phyloP scores from a whole-genome alignment of 2,329 filamentous ascomycete genomes.

The Lojkania enalia region DNA sequence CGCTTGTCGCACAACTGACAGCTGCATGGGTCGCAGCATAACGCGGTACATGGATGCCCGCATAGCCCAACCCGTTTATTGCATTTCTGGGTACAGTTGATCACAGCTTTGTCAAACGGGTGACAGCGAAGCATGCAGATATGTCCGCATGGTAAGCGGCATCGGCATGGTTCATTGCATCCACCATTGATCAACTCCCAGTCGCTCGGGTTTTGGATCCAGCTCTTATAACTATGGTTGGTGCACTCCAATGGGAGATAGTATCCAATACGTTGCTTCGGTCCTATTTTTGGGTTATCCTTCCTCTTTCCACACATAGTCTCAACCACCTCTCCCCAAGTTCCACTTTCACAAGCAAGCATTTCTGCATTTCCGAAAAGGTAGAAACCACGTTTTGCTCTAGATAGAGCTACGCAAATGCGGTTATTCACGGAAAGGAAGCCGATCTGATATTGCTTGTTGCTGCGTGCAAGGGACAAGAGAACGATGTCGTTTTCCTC shows the following conservation, averaged over 20 bases:
- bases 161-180: constrained; percentile 31
- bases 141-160: constrained; percentile 38
- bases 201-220: constrained; percentile 49
- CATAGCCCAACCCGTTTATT: constrained; percentile 25
- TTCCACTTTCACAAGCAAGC: constrained; percentile 49
- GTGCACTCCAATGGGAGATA: constrained; percentile 66
- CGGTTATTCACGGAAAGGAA: constrained; percentile 71
- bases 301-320: constrained; percentile 49
- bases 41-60: constrained; percentile 32
- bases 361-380: constrained; percentile 76
- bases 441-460: constrained; percentile 61
- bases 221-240: constrained; percentile 58
- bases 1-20: constrained; percentile 33
- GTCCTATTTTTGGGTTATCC: constrained; percentile 17
- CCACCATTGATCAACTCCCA: constrained; percentile 38
- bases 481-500: constrained; percentile 87
- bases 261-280: constrained; percentile 49
- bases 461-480: constrained; percentile 78
- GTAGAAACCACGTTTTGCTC: constrained; percentile 79
- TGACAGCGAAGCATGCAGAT: constrained; percentile 40
- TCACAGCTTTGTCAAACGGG: constrained; percentile 33
- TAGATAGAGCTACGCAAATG: constrained; percentile 65
- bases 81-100: constrained; percentile 41
- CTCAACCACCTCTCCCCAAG: constrained; percentile 57
- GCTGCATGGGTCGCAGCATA: constrained; percentile 36